phyloP scores from a whole-genome alignment of 2,329 filamentous ascomycete genomes.

The Aureobasidium sp. region DNA sequence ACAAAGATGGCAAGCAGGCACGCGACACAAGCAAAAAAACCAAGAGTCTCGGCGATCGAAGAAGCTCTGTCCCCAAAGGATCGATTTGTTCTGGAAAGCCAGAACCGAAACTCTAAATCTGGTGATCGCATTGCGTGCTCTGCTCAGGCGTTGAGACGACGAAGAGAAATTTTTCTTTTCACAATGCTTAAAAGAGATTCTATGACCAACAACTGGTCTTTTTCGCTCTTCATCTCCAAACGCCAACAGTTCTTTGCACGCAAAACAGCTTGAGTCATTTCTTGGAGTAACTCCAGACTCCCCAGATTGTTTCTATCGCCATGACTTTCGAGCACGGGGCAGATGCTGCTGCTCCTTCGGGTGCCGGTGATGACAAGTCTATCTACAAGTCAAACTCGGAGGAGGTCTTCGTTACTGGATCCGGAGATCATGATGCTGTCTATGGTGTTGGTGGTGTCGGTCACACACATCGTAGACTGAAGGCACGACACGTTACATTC shows the following conservation, averaged over 20 bases:
- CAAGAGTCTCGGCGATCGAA: neutral
- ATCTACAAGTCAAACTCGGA: neutral
- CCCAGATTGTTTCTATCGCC: neutral
- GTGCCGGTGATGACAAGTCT: neutral
- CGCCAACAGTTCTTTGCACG: neutral
- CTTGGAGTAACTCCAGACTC: neutral
- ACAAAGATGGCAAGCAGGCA: neutral
- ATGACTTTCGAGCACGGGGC: slow-evolving; percentile 8
- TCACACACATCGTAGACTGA: slow-evolving; percentile 15
- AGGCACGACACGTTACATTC: slow-evolving; percentile 17
- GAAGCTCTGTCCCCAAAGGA: neutral
- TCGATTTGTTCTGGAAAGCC: neutral
- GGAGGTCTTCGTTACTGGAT: slow-evolving; percentile 1
- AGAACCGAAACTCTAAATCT: neutral
- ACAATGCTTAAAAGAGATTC: neutral
- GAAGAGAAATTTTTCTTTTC: neutral
- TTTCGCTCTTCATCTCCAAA: neutral
- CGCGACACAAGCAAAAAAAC: neutral
- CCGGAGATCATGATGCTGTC: slow-evolving; percentile 1
- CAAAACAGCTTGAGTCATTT: neutral
- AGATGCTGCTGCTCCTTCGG: neutral
- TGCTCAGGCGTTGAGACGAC: neutral
- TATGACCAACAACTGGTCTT: neutral
- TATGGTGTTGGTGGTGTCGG: slow-evolving; percentile 16
- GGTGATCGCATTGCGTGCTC: slow-evolving; percentile 8